Percentiles rank a stretch among this genome's conserved stretches.
Evolutionary conservation across 495 filamentous ascomycete genomes (phyloP).

Genomic region (Parachaetomium inaequale): DNA sequence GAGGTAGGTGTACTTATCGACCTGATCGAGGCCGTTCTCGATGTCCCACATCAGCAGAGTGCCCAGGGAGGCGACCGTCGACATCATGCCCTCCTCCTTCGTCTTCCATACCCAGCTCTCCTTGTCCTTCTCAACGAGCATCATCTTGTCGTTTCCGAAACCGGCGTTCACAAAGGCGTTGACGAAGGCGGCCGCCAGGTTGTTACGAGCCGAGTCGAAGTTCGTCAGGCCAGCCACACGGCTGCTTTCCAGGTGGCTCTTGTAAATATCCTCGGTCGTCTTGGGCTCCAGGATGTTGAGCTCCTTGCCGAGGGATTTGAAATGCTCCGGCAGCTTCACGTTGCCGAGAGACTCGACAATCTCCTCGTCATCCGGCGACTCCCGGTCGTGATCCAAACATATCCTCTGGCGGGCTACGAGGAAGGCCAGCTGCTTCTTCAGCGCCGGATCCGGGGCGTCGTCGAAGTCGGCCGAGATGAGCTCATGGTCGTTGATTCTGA

Average conservation of each 20-base stretch:
- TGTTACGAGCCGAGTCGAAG: constrained; percentile 91
- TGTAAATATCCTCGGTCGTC: constrained; percentile 98
- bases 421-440: constrained; percentile 94
- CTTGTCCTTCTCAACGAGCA: constrained; percentile 80
- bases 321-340: constrained; percentile 81
- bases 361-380: constrained; percentile 61
- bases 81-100: constrained; percentile 96
- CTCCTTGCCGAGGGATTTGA: constrained; percentile 90
- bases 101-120: constrained; percentile 98
- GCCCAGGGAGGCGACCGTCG: constrained; percentile 87
- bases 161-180: constrained; percentile 96
- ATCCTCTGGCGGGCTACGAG: constrained; percentile 89
- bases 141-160: constrained; percentile 94
- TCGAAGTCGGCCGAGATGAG: constrained; percentile 76
- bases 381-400: constrained; percentile 61
- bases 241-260: constrained; percentile 94
- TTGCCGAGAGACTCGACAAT: constrained; percentile 82
- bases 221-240: constrained; percentile 88
- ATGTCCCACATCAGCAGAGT: constrained; percentile 89
- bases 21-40: constrained; percentile 80
- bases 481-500: constrained; percentile 81
- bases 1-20: constrained; percentile 87
- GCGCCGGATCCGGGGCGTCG: constrained; percentile 70
- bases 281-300: constrained; percentile 96
- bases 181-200: constrained; percentile 92